phyloP scores from a whole-genome alignment of 805 yeast species.

The Sugiyamaella mastotermitis region DNA sequence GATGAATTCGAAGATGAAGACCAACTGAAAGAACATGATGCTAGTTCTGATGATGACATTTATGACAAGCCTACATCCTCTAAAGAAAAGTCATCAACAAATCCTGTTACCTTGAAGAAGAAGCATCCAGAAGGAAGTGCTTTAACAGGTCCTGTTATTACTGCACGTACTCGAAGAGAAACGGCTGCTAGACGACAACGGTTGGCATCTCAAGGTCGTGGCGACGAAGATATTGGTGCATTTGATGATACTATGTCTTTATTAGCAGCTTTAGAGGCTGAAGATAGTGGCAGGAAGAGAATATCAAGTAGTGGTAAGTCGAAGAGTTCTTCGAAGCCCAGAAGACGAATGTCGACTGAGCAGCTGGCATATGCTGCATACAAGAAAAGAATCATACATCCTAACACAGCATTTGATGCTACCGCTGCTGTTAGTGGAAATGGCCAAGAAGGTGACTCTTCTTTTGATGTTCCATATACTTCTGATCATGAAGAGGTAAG shows the following conservation, averaged over 20 bases:
- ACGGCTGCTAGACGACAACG: no score
- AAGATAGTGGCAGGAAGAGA: conserved; percentile 6
- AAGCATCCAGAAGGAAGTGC: conserved; percentile 17
- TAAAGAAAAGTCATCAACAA: conserved; percentile 2
- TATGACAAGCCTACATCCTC: conserved; percentile 3
- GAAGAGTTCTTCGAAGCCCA: conserved; percentile 11
- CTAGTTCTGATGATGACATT: neutral
- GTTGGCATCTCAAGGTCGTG: no score
- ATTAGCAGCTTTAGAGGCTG: conserved; percentile 9
- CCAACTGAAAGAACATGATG: neutral
- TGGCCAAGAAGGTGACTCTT: no score
- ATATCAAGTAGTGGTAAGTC: conserved; percentile 18
- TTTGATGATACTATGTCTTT: conserved; percentile 6
- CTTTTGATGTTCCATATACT: conserved; percentile 50
- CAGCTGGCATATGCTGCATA: conserved; percentile 53
- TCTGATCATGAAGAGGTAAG: conserved; percentile 59
- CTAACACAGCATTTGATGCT: conserved; percentile 40
- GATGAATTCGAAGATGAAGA: conserved; percentile 15
- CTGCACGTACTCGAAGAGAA: conserved; percentile 3
- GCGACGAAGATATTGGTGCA: no score
- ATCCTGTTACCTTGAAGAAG: neutral
- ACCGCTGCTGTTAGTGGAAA: conserved; percentile 21
- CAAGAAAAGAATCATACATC: conserved; percentile 54
- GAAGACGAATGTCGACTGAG: conserved; percentile 13
- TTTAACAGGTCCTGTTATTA: conserved; percentile 9